Evolutionary conservation across 495 filamentous ascomycete species (phyloP), one percentile per base, ranked within the genome.

Genomic region (Penicillium cataractarum): DNA sequence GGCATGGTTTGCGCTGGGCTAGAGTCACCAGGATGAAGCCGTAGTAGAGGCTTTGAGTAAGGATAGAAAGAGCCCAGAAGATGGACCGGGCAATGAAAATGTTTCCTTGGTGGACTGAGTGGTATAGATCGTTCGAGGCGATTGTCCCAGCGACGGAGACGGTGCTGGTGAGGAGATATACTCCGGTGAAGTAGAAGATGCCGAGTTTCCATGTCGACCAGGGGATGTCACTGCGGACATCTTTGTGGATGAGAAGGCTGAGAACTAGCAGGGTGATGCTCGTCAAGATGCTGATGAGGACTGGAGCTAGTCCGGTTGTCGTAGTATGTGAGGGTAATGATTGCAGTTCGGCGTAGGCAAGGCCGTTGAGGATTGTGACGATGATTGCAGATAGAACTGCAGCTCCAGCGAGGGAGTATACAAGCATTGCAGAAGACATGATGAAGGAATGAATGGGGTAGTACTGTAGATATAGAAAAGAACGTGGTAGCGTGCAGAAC

Each of bases 31-130:
- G 50, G 27, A 80, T 57, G 37, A 60, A 69, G 8, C 78, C 76
- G 52, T 69, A 71, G 55, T 77, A 70, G 2, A 74, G 44, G 8
- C 75, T 75, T 55, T 80, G 74, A 1, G 57, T 58, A 22, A 79
- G 72, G 37, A 76, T 61, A 1, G 78, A 76, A 2, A 76, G 42
- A 2, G 73, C 66, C 74, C 73, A 78, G 48, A 78, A 65, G 8
- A 76, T 65, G 26, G 69, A 74, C 26, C 75, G 77, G 31, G 71
- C 46, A 39, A 76, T 66, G 24, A 70, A 63, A 15, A 76, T 40
- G 0, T 63, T 40, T 29, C 65, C 58, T 15, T 44, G 57, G 21
- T 44, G 57, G 27, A 49, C 31, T 21, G 63, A 49, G 54, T 33
- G 65, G 61, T 12, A 59, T 19, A 33, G 63, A 69, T 72, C 62